phyloP scores from a whole-genome alignment of 164 flowering plant genomes.

The Magnolia officinalis region DNA sequence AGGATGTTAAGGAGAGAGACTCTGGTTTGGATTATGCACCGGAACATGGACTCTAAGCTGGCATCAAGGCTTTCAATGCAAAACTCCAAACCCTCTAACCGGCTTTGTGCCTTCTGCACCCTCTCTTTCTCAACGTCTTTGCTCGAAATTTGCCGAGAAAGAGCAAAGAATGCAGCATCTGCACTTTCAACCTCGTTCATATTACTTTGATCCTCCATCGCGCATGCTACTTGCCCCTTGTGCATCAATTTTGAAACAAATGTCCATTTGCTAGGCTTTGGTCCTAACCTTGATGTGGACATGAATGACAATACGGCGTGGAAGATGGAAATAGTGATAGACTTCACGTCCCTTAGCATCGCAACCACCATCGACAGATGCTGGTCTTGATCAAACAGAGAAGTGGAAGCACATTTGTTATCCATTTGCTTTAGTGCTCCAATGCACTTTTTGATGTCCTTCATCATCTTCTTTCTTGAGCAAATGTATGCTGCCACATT shows the following conservation, averaged over 20 bases:
- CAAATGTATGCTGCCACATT: constrained; percentile 22
- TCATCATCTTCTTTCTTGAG: constrained; percentile 28
- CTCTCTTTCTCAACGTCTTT: constrained; percentile 20
- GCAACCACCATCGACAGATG: constrained; percentile 16
- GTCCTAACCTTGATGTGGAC: constrained; percentile 15
- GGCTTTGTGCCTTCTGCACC: constrained; percentile 28
- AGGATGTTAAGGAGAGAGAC: constrained; percentile 56
- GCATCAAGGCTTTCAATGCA: constrained; percentile 39
- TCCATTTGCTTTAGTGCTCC: constrained; percentile 23
- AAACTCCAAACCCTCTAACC: constrained; percentile 46
- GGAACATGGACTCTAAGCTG: constrained; percentile 43
- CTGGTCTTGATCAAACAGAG: constrained; percentile 6
- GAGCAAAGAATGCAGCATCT: constrained; percentile 23
- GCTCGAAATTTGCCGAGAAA: background rate
- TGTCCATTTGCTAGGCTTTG: constrained; percentile 32
- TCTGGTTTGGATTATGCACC: constrained; percentile 54
- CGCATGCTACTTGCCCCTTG: constrained; percentile 20
- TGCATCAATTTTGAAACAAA: constrained; percentile 32
- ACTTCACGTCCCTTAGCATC: constrained; percentile 33
- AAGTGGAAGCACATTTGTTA: background rate
- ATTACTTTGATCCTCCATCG: constrained; percentile 5
- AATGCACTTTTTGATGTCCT: constrained; percentile 25
- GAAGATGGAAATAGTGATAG: constrained; percentile 26
- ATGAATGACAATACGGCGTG: constrained; percentile 29
- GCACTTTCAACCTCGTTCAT: constrained; percentile 33